phyloP scores from a whole-genome alignment of 2,329 filamentous ascomycete species.

The Aspergillus caelatus region DNA sequence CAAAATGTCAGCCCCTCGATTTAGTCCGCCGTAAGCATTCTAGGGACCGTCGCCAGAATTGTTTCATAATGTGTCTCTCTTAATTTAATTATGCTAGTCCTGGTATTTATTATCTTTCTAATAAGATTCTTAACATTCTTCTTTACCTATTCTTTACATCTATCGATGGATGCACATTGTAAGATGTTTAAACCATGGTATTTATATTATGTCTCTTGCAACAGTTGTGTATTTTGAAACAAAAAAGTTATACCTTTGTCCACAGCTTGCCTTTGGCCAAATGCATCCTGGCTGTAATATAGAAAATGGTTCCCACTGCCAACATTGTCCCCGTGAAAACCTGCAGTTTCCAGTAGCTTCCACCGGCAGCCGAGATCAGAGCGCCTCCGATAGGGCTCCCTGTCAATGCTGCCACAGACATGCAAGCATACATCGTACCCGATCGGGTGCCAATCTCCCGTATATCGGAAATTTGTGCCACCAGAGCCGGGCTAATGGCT shows the following conservation, averaged over 20 bases:
- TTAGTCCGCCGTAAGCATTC: too few species aligned
- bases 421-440: neutral
- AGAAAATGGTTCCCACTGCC: neutral
- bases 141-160: too few species aligned
- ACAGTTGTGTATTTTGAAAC: neutral
- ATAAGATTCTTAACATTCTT: too few species aligned
- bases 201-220: neutral
- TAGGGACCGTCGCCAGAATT: too few species aligned
- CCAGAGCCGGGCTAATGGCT: neutral
- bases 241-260: neutral
- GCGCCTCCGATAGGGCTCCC: conserved; percentile 3
- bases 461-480: neutral
- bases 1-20: too few species aligned
- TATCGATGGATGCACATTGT: too few species aligned
- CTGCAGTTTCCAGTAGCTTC: neutral
- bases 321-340: neutral
- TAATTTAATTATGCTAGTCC: too few species aligned
- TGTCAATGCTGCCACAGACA: neutral
- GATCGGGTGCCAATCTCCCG: neutral
- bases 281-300: neutral
- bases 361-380: neutral
- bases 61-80: too few species aligned
- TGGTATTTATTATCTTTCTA: too few species aligned
- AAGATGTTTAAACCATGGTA: too few species aligned
- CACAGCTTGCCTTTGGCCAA: neutral